These are phyloP conservation scores for Suhomyces bribrorum DNA, from an alignment of 1,139 yeast species.

Conservation along the genomic window DNA sequence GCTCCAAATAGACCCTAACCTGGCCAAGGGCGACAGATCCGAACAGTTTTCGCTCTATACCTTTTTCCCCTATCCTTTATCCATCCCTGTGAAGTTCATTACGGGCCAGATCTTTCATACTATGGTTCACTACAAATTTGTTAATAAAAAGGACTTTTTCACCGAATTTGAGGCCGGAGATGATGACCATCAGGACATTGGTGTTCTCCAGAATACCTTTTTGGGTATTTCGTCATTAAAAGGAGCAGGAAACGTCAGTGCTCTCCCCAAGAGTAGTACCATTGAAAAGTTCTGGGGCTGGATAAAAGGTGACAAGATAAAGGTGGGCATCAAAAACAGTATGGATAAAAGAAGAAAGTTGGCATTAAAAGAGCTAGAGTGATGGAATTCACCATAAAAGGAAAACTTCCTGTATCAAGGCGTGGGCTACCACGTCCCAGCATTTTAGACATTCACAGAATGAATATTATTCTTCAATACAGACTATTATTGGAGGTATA, in stretches of 20 bases:
- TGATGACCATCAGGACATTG: constrained; percentile 30
- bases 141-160: constrained; percentile 32
- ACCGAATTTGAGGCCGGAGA: constrained; percentile 24
- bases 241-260: constrained; percentile 38
- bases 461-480: no score
- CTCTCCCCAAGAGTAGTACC: constrained; percentile 30
- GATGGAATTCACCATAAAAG: constrained; percentile 1
- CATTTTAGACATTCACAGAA: no score
- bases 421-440: no score
- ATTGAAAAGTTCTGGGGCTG: constrained; percentile 29
- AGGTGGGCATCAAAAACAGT: constrained; percentile 21
- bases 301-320: constrained; percentile 19
- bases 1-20: constrained; percentile 28
- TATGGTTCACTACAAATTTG: constrained; percentile 24
- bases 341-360: constrained; percentile 46
- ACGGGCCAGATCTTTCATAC: constrained; percentile 22
- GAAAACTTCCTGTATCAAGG: no score
- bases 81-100: constrained; percentile 26
- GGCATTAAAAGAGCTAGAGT: constrained; percentile 45
- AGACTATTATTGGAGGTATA: no score
- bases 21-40: constrained; percentile 40
- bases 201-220: constrained; percentile 35
- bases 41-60: constrained; percentile 44
- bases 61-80: constrained; percentile 47
- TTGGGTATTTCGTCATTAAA: constrained; percentile 45